Conservation (phyloP, 257 asterid species). For the Nicotiana undulata region DNA sequence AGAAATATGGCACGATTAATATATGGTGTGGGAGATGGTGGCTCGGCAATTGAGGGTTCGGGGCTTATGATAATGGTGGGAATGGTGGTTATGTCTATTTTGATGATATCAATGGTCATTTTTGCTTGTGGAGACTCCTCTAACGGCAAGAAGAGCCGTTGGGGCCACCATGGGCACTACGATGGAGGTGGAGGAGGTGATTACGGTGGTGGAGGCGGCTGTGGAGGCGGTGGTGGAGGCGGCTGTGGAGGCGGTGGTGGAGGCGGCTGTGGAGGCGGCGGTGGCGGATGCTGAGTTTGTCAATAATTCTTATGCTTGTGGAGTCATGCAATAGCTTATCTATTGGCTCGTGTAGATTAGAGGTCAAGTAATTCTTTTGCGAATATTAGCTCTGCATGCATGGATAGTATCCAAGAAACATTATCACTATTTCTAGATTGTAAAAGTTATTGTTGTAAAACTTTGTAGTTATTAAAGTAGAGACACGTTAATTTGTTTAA, state of each 20-base stretch:
- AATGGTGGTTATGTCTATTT: conserved; percentile 10
- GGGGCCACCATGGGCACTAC: background rate
- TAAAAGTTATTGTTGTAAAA: too few species aligned
- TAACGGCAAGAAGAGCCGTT: background rate
- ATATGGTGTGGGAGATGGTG: background rate
- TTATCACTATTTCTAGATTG: background rate
- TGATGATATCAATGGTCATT: conserved; percentile 13
- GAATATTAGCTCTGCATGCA: background rate
- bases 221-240: background rate
- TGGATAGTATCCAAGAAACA: background rate
- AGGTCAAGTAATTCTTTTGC: background rate
- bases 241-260: background rate
- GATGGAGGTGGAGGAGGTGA: background rate
- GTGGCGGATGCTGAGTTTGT: background rate
- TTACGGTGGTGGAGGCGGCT: background rate
- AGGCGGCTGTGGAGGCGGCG: too few species aligned
- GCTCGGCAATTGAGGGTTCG: background rate
- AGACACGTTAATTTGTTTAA: too few species aligned
- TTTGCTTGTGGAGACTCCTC: conserved; percentile 15
- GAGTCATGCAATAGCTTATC: background rate
- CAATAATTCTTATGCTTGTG: background rate
- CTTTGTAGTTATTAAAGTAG: background rate
- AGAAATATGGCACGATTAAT: background rate
- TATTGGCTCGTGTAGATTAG: background rate
- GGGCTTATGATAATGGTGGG: conserved; percentile 3